These are phyloP conservation scores for Teunomyces barrocoloradensis DNA, from an alignment of 805 yeast species.

Conservation along the genomic window DNA sequence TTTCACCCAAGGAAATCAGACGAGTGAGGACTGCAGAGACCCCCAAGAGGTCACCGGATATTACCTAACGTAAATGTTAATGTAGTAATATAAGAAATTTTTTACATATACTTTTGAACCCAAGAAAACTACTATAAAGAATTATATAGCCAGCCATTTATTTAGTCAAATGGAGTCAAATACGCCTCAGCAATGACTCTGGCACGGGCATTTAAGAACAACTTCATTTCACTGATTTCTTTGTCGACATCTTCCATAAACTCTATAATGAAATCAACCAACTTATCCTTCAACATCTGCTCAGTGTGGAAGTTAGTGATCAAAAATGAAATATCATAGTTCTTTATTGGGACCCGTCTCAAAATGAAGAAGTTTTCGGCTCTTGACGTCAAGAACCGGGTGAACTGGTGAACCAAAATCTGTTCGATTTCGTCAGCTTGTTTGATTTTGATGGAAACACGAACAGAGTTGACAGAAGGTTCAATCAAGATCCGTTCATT, in stretches of 20 bases:
- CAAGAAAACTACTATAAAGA: neutral
- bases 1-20: slow-evolving; percentile 31
- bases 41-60: neutral
- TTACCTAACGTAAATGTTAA: neutral
- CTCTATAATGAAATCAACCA: slow-evolving; percentile 95
- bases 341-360: slow-evolving; percentile 86
- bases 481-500: slow-evolving; percentile 90
- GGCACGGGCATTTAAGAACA: slow-evolving; percentile 95
- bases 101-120: neutral
- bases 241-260: slow-evolving; percentile 99
- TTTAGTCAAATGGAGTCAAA: slow-evolving; percentile 78
- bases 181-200: slow-evolving; percentile 97
- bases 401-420: slow-evolving; percentile 90
- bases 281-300: slow-evolving; percentile 89
- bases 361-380: slow-evolving; percentile 92
- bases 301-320: slow-evolving; percentile 94
- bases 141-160: neutral
- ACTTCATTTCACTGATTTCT: slow-evolving; percentile 97
- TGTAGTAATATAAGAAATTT: neutral
- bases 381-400: slow-evolving; percentile 89
- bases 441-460: slow-evolving; percentile 88
- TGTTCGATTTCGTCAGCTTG: slow-evolving; percentile 98
- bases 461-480: slow-evolving; percentile 87
- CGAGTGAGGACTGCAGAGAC: slow-evolving; percentile 11
- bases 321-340: slow-evolving; percentile 90